These are phyloP conservation scores for Rubia tinctorum DNA, from an alignment of 305 asterid genomes.

Conservation along the genomic window DNA sequence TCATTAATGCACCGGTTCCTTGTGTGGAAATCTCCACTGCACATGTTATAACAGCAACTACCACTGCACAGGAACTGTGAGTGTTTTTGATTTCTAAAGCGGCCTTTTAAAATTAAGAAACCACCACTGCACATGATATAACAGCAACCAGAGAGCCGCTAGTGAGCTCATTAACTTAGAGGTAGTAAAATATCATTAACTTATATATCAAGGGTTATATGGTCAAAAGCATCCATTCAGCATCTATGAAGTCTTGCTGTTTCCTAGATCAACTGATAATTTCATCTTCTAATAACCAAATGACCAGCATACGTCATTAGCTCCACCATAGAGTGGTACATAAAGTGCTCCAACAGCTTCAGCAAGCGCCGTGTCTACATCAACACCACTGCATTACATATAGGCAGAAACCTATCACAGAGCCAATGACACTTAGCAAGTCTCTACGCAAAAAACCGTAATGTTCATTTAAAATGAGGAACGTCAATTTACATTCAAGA, in stretches of 20 bases:
- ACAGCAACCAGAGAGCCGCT: too few relatives aligned
- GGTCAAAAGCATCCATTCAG: neutral
- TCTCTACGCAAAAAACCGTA: slow-evolving; percentile 3
- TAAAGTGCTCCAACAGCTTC: slow-evolving; percentile 99
- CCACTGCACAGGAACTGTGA: too few relatives aligned
- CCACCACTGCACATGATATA: too few relatives aligned
- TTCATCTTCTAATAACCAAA: neutral
- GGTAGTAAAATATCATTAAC: neutral
- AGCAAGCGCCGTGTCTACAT: slow-evolving; percentile 94
- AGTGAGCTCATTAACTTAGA: too few relatives aligned
- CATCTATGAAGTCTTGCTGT: neutral
- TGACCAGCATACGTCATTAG: slow-evolving; percentile 72
- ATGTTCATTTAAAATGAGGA: too few relatives aligned
- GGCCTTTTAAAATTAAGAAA: too few relatives aligned
- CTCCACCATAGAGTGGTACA: slow-evolving; percentile 99
- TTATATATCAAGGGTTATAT: neutral
- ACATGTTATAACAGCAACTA: too few relatives aligned
- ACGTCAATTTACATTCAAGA: too few relatives aligned
- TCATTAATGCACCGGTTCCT: too few relatives aligned
- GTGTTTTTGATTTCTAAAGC: too few relatives aligned
- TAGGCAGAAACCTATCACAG: slow-evolving; percentile 7
- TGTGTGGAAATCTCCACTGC: too few relatives aligned
- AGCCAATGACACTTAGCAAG: slow-evolving; percentile 12
- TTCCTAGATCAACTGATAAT: neutral
- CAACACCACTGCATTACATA: slow-evolving; percentile 81